Conservation (phyloP, 2,329 filamentous ascomycete species). For the Aspergillus sp. region DNA sequence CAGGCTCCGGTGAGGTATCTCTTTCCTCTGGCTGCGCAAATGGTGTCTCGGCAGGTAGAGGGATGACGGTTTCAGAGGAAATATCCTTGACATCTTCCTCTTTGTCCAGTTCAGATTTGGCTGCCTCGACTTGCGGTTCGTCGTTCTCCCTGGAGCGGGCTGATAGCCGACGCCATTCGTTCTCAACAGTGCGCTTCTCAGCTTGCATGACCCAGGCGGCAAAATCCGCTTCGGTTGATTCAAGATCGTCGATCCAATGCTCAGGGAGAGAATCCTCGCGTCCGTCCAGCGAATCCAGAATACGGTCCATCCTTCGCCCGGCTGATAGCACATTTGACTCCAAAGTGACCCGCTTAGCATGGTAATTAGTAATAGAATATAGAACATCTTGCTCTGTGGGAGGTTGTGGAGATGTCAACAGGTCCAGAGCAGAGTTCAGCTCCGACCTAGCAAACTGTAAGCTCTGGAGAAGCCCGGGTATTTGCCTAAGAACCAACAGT, state of each 20-base stretch:
- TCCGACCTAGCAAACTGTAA: conserved; percentile 53
- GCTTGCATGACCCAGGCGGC: conserved; percentile 79
- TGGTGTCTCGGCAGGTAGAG: neutral
- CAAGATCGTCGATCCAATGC: conserved; percentile 84
- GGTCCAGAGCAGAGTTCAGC: conserved; percentile 39
- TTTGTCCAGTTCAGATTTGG: neutral
- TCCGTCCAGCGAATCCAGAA: conserved; percentile 87
- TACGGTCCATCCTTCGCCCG: conserved; percentile 76
- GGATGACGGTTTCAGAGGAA: neutral
- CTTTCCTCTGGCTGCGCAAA: neutral
- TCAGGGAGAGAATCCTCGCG: conserved; percentile 82
- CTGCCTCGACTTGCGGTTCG: neutral
- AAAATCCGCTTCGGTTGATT: conserved; percentile 76
- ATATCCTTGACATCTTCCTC: neutral
- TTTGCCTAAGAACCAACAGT: conserved; percentile 72
- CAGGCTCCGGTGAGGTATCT: neutral
- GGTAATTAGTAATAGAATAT: conserved; percentile 45
- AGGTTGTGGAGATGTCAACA: conserved; percentile 30
- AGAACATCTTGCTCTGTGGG: conserved; percentile 33
- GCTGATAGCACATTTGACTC: conserved; percentile 71
- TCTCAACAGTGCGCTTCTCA: conserved; percentile 72
- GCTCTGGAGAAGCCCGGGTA: conserved; percentile 69
- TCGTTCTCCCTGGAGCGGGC: conserved; percentile 12
- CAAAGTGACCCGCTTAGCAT: conserved; percentile 58
- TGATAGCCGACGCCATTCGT: conserved; percentile 54